phyloP scores from a whole-genome alignment of 1,139 yeast species.

The Schwanniomyces etchellsii region DNA sequence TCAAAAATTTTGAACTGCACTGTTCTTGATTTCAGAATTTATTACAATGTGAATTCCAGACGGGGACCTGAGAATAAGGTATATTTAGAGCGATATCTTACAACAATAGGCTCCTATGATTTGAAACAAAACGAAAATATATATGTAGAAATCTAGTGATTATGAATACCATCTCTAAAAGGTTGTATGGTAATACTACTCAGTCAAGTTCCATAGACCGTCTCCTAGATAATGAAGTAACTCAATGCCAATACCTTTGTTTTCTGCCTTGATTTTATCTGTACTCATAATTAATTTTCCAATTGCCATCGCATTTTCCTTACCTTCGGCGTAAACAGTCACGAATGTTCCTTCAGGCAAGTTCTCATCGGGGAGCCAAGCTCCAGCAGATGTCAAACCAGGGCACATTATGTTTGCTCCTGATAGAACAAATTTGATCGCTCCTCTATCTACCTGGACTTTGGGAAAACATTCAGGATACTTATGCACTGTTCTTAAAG shows the following conservation, averaged over 20 bases:
- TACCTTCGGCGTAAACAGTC: slow-evolving; percentile 86
- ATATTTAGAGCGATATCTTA: slow-evolving; percentile 26
- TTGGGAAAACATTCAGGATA: slow-evolving; percentile 78
- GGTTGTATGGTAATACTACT: slow-evolving; percentile 9
- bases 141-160: slow-evolving; percentile 9
- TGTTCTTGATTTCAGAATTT: slow-evolving; percentile 13
- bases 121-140: slow-evolving; percentile 21
- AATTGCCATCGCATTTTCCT: slow-evolving; percentile 83
- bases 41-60: slow-evolving; percentile 13
- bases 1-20: slow-evolving; percentile 11
- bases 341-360: slow-evolving; percentile 66
- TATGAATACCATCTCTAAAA: too few species aligned
- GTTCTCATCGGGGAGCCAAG: slow-evolving; percentile 68
- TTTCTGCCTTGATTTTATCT: slow-evolving; percentile 75
- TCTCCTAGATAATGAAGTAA: slow-evolving; percentile 84
- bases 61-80: slow-evolving; percentile 6
- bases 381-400: slow-evolving; percentile 90
- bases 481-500: slow-evolving; percentile 72
- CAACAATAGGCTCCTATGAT: slow-evolving; percentile 29
- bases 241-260: slow-evolving; percentile 90
- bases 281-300: slow-evolving; percentile 86
- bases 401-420: slow-evolving; percentile 99
- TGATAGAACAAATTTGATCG: slow-evolving; percentile 86
- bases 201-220: slow-evolving; percentile 68
- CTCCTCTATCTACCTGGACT: slow-evolving; percentile 93